phyloP scores from a whole-genome alignment of 305 asterid genomes.

The Solanum chacoense region DNA sequence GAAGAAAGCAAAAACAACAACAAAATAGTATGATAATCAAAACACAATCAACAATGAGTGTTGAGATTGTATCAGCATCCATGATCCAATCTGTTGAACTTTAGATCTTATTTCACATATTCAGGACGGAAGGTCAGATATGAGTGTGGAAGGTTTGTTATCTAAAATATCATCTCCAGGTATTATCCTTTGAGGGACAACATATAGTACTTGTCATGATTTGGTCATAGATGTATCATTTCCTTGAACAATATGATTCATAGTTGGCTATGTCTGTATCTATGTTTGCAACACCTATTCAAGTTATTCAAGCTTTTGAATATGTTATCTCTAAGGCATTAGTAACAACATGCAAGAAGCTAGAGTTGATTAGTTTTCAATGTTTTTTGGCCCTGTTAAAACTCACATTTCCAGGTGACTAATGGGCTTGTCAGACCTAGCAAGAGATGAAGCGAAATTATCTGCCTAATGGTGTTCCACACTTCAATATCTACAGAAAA shows the following conservation, averaged over 20 bases:
- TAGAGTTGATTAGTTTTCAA: background rate
- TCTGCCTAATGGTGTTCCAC: background rate
- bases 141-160: background rate
- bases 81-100: background rate
- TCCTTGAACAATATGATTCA: background rate
- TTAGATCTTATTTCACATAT: background rate
- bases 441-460: background rate
- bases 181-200: background rate
- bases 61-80: background rate
- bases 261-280: background rate
- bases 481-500: background rate
- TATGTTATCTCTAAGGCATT: background rate
- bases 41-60: background rate
- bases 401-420: background rate
- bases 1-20: background rate
- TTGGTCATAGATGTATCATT: background rate
- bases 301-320: background rate
- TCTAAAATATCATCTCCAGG: background rate
- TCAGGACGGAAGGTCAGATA: background rate
- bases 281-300: background rate
- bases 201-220: background rate
- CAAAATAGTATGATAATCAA: background rate
- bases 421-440: background rate
- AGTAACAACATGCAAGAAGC: background rate
- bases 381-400: background rate